A percentile compares a stretch with the other conserved stretches of the same genome.
Evolutionary conservation across 83 land plant species (phyloP).

Genomic region (Picea abies): DNA sequence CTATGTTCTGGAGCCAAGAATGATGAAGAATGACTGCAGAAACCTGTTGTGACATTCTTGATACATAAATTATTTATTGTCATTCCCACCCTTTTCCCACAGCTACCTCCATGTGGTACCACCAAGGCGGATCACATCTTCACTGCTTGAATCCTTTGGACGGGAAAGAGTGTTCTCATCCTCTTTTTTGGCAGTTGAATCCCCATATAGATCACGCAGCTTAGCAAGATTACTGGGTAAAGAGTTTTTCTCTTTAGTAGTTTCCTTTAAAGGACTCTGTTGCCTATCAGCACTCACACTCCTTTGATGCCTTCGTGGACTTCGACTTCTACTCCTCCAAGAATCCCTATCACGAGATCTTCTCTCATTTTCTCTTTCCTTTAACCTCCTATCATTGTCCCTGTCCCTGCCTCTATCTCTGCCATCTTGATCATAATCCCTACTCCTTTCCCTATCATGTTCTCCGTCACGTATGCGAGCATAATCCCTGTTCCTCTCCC

Average conservation of each 20-base stretch:
- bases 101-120: slow-evolving; percentile 81
- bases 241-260: slow-evolving; percentile 32
- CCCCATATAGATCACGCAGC: slow-evolving; percentile 91
- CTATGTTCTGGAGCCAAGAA: too few species aligned
- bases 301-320: slow-evolving; percentile 29
- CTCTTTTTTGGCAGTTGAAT: slow-evolving; percentile 45
- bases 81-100: too few species aligned
- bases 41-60: too few species aligned
- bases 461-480: slow-evolving; percentile 24
- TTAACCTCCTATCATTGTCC: slow-evolving; percentile 32
- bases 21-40: too few species aligned
- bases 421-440: slow-evolving; percentile 33
- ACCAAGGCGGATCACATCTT: slow-evolving; percentile 93
- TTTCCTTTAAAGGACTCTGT: slow-evolving; percentile 40
- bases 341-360: slow-evolving; percentile 30
- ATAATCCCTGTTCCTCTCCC: slow-evolving; percentile 27
- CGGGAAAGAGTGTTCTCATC: slow-evolving; percentile 20
- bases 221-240: slow-evolving; percentile 74
- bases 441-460: slow-evolving; percentile 10
- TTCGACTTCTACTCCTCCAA: slow-evolving; percentile 50
- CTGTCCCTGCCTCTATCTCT: slow-evolving; percentile 38
- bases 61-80: too few species aligned
- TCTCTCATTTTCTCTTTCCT: slow-evolving; percentile 27
- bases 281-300: slow-evolving; percentile 18
- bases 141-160: slow-evolving; percentile 51